Evolutionary conservation across 768 basidiomycete species (phyloP), one percentile per base, ranked within the genome.

Genomic region (Russula emetica): DNA sequence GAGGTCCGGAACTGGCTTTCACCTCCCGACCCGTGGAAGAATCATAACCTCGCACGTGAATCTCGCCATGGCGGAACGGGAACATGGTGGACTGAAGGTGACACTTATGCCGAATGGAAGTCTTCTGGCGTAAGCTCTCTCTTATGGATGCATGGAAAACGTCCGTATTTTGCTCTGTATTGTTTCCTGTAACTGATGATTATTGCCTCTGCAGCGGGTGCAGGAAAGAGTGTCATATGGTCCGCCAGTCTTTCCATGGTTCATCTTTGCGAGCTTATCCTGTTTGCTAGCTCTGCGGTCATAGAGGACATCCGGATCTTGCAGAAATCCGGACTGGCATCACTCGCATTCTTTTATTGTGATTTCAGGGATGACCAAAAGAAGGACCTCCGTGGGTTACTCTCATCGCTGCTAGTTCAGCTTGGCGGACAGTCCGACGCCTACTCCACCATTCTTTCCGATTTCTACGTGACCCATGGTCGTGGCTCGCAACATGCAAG

Each of bases 121-220:
- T 13, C 7, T 2, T 30, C 45, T 30, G 28, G 28, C 10, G 1
- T 36, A 5, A 38, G 24, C 4, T 62, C 49, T 2, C 28, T 62
- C 4, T 24, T 62, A 28, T 62, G 61, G 61, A 42, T 62, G 2
- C 30, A 50, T 11, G 55, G 61, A 11, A 62, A 62, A 30, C 38
- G 61, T 62, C 32, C 24, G 55, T 26, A 36, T 32, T 18, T 36
- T 8, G 1, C 26, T 11, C 49, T 58, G 2, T 63, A 8, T 13
- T 10, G 0, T 6, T 20, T 28, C 10, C 20, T 5, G 14, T 9
- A 4, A 9, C 40, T 63, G 40, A 57, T 11, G 1, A 2, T 6
- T n/a, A 26, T n/a, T 20, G 8, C 5, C 1, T 40, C 5, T 32
- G 16, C 20, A 57, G 61, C 61, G 26, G 61, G 55, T 10, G 45